phyloP scores from a whole-genome alignment of 306 rosid species.

The Rosa chinensis region DNA sequence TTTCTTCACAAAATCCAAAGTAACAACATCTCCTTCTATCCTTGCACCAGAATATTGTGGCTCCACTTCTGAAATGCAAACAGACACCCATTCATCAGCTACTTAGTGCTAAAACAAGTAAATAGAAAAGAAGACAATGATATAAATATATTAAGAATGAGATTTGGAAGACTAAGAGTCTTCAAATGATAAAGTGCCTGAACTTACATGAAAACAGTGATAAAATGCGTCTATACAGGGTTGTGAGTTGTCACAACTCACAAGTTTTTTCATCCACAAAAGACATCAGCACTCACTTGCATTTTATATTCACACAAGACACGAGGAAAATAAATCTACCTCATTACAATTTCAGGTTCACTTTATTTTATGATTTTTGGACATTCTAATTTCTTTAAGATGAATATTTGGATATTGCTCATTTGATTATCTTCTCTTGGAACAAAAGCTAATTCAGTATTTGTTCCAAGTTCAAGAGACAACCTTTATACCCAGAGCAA shows the following conservation, averaged over 20 bases:
- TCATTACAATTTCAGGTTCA: not conserved
- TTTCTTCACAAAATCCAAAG: slow-evolving; percentile 88
- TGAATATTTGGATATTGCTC: not conserved
- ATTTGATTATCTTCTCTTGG: not conserved
- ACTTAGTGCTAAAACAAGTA: slow-evolving; percentile 21
- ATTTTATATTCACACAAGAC: not conserved
- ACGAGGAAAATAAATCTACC: not conserved
- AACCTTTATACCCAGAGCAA: not conserved
- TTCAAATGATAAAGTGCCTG: not conserved
- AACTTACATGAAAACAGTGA: not conserved
- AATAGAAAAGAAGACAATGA: not conserved
- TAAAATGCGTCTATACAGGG: not conserved
- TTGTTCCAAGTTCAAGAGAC: not conserved
- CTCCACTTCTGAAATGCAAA: slow-evolving; percentile 81
- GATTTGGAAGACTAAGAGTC: not conserved
- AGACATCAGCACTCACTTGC: slow-evolving; percentile 6
- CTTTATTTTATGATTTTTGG: not conserved
- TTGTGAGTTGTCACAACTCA: not conserved
- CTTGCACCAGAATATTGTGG: slow-evolving; percentile 87
- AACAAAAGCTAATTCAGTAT: not conserved
- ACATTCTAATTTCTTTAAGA: not conserved
- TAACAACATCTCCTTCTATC: slow-evolving; percentile 88
- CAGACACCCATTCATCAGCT: slow-evolving; percentile 23
- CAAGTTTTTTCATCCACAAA: not conserved
- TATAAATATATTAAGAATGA: not conserved